phyloP scores from a whole-genome alignment of 1,284 basidiomycete genomes.

The Butyriboletus appendiculatus region DNA sequence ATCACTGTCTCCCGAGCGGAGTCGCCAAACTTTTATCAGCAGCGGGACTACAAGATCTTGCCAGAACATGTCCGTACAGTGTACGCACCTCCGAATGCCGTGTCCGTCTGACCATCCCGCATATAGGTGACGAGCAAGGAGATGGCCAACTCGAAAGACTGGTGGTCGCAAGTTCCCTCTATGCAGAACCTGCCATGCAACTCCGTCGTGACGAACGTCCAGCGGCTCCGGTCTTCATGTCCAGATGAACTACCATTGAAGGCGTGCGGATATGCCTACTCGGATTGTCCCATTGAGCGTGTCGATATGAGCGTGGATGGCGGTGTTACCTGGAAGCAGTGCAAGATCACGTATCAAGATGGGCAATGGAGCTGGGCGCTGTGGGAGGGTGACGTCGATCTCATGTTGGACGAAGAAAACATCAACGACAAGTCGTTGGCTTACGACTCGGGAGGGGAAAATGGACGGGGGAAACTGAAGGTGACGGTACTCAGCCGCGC shows the following conservation, averaged over 20 bases:
- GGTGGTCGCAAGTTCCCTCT: conserved; percentile 51
- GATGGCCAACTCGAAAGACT: conserved; percentile 41
- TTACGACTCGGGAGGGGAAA: conserved; percentile 18
- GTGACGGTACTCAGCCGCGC: conserved; percentile 38
- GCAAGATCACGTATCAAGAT: conserved; percentile 58
- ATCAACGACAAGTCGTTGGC: conserved; percentile 1
- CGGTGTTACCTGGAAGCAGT: conserved; percentile 52
- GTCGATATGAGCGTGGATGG: conserved; percentile 57
- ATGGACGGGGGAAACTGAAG: conserved; percentile 10
- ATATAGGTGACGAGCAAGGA: conserved; percentile 49
- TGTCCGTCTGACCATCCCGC: conserved; percentile 1
- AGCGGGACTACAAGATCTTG: conserved; percentile 65
- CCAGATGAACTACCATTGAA: conserved; percentile 35
- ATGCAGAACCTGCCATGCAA: conserved; percentile 65
- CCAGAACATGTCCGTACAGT: conserved; percentile 50
- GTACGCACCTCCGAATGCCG: neutral
- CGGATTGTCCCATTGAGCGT: conserved; percentile 46
- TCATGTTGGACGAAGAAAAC: conserved; percentile 33
- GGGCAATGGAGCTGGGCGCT: conserved; percentile 72
- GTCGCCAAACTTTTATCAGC: conserved; percentile 67
- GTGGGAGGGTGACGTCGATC: conserved; percentile 51
- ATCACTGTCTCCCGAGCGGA: conserved; percentile 54
- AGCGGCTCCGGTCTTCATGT: conserved; percentile 30
- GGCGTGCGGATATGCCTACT: conserved; percentile 61
- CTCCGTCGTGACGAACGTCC: conserved; percentile 54